Base-by-base conservation (phyloP, 2,329 filamentous ascomycete species). In the Fusarium graminum region DNA sequence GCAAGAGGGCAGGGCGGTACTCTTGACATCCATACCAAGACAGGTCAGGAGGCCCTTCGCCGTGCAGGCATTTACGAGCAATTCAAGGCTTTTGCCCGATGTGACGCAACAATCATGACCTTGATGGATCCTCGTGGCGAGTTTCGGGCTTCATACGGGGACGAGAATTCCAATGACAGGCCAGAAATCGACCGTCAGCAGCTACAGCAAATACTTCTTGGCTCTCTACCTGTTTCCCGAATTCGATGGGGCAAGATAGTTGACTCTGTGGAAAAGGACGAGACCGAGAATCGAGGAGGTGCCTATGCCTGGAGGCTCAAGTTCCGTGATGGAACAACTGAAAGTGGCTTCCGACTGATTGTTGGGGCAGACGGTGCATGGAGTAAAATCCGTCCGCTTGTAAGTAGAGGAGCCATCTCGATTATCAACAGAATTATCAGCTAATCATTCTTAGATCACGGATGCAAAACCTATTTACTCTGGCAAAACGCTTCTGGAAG, bases 341-440 rank as follows among this genome's bases (percentile, higher is more conserved):
- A 57, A 16, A 28, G 12, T 28, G 49, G 53, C 6, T 57, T 57
- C 36, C 47, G 53, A 40, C 30, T 57, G 1, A 39, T 57, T 14
- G 49, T 57, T 4, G 53, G 53, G 3, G 53, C 49, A 40, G 53
- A 57, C 5, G 49, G 53, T 16, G 53, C 53, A 22, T 54, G 53
- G 53, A 57, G 53, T 32, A 57, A 44, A 39, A 28, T 57, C 4
- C 47, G 53, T 0, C 13, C 32, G 14, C 32, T 57, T 0, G 53
- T 54, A n/a, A 44, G 49, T 44, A 1, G 6, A 2, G 3, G 38
- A 1, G 1, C 0, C 12, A 2, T 1, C 17, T 11, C 6, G 3
- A 6, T 0, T 2, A 14, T 36, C 8, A 0, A 3, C 2, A 4
- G 11, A 13, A 17, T 0, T 1, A 12, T 1, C 0, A 1, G 1